A percentile compares a stretch with the other conserved stretches of the same genome.
Evolutionary conservation across 2,329 filamentous ascomycete species (phyloP).

Genomic region (Botrytis sinoallii): DNA sequence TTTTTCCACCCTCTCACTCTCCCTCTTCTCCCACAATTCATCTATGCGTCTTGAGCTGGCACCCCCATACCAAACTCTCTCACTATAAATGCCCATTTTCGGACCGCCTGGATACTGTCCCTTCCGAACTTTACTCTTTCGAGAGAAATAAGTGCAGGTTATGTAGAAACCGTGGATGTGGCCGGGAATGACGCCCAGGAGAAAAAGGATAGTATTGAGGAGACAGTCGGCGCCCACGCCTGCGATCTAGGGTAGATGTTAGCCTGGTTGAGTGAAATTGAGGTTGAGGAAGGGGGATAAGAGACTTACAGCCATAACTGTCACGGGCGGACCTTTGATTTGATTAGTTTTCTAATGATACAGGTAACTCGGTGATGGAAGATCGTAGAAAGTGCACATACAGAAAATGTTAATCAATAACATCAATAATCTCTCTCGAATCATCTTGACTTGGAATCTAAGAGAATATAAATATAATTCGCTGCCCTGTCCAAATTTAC

Average conservation of each 20-base stretch:
- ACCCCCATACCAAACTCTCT: slow-evolving; percentile 66
- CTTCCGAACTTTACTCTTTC: slow-evolving; percentile 53
- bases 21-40: slow-evolving; percentile 25
- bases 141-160: slow-evolving; percentile 78
- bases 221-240: slow-evolving; percentile 28
- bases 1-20: slow-evolving; percentile 15
- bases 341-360: background rate
- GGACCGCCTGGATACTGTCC: slow-evolving; percentile 52
- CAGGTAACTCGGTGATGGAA: background rate
- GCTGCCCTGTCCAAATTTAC: background rate
- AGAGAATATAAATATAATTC: background rate
- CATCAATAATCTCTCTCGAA: slow-evolving; percentile 24
- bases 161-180: slow-evolving; percentile 38
- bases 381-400: slow-evolving; percentile 5
- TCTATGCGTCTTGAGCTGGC: slow-evolving; percentile 26
- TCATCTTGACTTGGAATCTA: slow-evolving; percentile 10
- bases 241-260: slow-evolving; percentile 20
- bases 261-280: background rate
- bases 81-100: slow-evolving; percentile 69
- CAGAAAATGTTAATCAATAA: slow-evolving; percentile 31
- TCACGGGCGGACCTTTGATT: slow-evolving; percentile 28
- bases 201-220: slow-evolving; percentile 30
- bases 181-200: slow-evolving; percentile 32
- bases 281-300: background rate
- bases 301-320: slow-evolving; percentile 26